Evolutionary conservation across 2,329 filamentous ascomycete genomes (phyloP).

Genomic region (Cladophialophora bantiana): DNA sequence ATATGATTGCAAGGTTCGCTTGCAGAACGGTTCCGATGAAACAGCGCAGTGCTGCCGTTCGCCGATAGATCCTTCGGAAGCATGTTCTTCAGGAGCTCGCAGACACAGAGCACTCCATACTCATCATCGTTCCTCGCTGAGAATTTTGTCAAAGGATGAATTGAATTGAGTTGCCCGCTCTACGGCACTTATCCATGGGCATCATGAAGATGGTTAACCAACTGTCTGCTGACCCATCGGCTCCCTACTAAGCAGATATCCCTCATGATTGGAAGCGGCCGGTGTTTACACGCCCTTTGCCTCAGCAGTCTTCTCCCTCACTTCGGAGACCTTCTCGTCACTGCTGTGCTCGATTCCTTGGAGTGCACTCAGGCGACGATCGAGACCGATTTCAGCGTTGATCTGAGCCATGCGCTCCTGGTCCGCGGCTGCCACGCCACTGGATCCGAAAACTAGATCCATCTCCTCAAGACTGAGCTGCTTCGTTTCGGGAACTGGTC

Average conservation of each 20-base stretch:
- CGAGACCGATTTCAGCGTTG: constrained; percentile 71
- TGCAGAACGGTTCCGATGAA: neutral
- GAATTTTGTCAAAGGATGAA: neutral
- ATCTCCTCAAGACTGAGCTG: constrained; percentile 45
- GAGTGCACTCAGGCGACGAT: constrained; percentile 36
- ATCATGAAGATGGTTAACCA: neutral
- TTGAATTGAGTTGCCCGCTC: neutral
- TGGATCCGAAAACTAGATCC: constrained; percentile 54
- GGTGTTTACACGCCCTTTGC: constrained; percentile 20
- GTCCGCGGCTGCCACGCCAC: constrained; percentile 71
- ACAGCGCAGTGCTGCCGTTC: neutral
- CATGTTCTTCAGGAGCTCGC: neutral
- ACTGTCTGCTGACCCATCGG: neutral
- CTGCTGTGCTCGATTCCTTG: constrained; percentile 27
- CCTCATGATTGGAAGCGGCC: neutral
- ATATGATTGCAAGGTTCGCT: neutral
- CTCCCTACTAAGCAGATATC: neutral
- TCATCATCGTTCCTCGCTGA: neutral
- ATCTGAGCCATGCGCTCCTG: constrained; percentile 76
- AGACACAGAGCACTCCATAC: neutral
- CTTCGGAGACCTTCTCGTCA: constrained; percentile 30
- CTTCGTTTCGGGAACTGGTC: constrained; percentile 46
- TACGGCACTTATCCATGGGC: neutral
- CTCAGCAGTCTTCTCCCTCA: constrained; percentile 22
- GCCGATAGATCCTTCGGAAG: neutral